Percentiles rank a stretch among this genome's conserved stretches.
These are phyloP conservation scores for Amanita rubescens DNA, from an alignment of 768 basidiomycete species.

Conservation along the genomic window DNA sequence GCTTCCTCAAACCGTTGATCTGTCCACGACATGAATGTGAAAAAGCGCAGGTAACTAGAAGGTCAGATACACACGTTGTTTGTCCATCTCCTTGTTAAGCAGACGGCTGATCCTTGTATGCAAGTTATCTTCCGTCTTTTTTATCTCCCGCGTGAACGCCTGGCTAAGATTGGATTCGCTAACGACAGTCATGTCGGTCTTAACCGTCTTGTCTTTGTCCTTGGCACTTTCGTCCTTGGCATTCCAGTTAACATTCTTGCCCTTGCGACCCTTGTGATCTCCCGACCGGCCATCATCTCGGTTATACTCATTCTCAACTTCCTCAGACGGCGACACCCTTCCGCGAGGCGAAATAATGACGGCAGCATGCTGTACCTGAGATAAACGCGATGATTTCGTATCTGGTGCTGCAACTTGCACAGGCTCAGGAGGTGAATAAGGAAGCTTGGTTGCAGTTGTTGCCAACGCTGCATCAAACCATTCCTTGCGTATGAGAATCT, in stretches of 20 bases:
- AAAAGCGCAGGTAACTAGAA: slow-evolving; percentile 6
- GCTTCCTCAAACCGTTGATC: slow-evolving; percentile 83
- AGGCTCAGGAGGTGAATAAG: slow-evolving; percentile 29
- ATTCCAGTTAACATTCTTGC: slow-evolving; percentile 58
- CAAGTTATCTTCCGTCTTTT: slow-evolving; percentile 74
- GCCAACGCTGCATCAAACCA: slow-evolving; percentile 71
- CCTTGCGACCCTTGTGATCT: slow-evolving; percentile 43
- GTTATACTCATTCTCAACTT: slow-evolving; percentile 56
- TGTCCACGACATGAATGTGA: slow-evolving; percentile 21
- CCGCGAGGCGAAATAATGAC: slow-evolving; percentile 32
- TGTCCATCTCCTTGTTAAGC: slow-evolving; percentile 84
- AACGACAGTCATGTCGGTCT: slow-evolving; percentile 30
- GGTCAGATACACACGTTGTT: slow-evolving; percentile 57
- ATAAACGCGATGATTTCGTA: slow-evolving; percentile 15
- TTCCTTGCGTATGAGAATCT: slow-evolving; percentile 79
- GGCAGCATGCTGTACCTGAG: slow-evolving; percentile 2
- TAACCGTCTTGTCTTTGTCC: slow-evolving; percentile 24
- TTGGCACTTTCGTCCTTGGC: slow-evolving; percentile 36
- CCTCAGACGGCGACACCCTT: slow-evolving; percentile 71
- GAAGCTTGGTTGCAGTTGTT: slow-evolving; percentile 54
- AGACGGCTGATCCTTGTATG: slow-evolving; percentile 71
- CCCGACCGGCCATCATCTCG: slow-evolving; percentile 48
- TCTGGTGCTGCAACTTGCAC: slow-evolving; percentile 13
- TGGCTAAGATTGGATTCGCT: slow-evolving; percentile 52
- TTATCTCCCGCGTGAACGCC: slow-evolving; percentile 67